Percentiles rank a stretch among this genome's conserved stretches.
phyloP scores from a whole-genome alignment of 1,284 basidiomycete genomes.

The Marasmius tenuissimus region DNA sequence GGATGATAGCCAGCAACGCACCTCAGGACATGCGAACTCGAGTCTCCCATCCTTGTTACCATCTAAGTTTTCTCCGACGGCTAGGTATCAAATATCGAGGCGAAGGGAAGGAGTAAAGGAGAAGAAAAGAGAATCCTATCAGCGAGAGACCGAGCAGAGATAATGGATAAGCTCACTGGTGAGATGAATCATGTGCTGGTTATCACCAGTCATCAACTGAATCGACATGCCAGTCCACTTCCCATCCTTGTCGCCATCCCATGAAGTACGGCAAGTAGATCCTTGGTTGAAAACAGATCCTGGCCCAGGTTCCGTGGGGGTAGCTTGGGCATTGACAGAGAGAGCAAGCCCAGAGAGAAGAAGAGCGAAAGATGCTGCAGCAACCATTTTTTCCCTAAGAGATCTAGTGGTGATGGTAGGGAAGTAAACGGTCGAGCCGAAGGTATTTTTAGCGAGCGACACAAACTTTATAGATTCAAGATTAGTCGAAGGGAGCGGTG shows the following conservation, averaged over 20 bases:
- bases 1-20: conserved; percentile 26
- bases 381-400: neutral
- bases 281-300: conserved; percentile 59
- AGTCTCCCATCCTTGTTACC: conserved; percentile 61
- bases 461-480: too few species aligned
- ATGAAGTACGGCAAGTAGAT: conserved; percentile 49
- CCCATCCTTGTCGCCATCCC: conserved; percentile 49
- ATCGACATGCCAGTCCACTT: conserved; percentile 69
- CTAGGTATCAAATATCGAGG: conserved; percentile 28
- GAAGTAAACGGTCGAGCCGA: too few species aligned
- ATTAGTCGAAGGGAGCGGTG: too few species aligned
- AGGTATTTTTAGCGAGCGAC: too few species aligned
- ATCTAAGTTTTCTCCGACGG: conserved; percentile 51
- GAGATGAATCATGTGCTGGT: conserved; percentile 68
- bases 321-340: conserved; percentile 47
- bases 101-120: neutral
- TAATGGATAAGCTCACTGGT: conserved; percentile 48
- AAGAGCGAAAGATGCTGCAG: conserved; percentile 40
- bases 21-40: conserved; percentile 67
- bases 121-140: neutral
- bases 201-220: conserved; percentile 79
- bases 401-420: too few species aligned
- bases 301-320: conserved; percentile 55
- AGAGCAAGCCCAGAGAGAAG: conserved; percentile 32
- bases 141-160: neutral